These are phyloP conservation scores for Nakazawaea pomicola DNA, from an alignment of 805 yeast species.

Conservation along the genomic window DNA sequence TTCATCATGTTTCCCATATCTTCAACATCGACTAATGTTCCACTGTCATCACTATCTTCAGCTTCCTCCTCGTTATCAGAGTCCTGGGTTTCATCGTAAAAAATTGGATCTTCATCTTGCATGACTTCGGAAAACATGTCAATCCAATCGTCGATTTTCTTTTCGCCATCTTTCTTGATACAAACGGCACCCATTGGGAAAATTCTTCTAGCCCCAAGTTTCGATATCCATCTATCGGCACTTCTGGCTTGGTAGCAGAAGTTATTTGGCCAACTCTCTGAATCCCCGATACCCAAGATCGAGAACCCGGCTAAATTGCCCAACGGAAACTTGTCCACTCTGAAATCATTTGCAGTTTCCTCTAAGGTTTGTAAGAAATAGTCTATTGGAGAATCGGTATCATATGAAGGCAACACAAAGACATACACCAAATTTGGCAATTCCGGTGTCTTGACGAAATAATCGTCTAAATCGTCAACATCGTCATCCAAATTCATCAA, in stretches of 20 bases:
- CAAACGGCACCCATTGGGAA: slow-evolving; percentile 84
- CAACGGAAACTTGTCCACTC: slow-evolving; percentile 80
- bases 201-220: slow-evolving; percentile 80
- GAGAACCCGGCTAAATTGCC: slow-evolving; percentile 68
- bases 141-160: slow-evolving; percentile 62
- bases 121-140: slow-evolving; percentile 54
- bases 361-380: slow-evolving; percentile 74
- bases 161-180: slow-evolving; percentile 63
- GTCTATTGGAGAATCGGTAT: slow-evolving; percentile 88
- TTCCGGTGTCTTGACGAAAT: slow-evolving; percentile 61
- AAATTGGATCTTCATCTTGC: slow-evolving; percentile 66
- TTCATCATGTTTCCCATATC: slow-evolving; percentile 69
- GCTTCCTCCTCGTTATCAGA: slow-evolving; percentile 13
- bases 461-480: slow-evolving; percentile 78
- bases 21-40: slow-evolving; percentile 72
- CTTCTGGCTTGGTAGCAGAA: slow-evolving; percentile 82
- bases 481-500: slow-evolving; percentile 73
- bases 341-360: slow-evolving; percentile 80
- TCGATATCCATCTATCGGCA: slow-evolving; percentile 72
- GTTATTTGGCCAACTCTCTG: slow-evolving; percentile 77
- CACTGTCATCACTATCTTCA: slow-evolving; percentile 20
- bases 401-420: slow-evolving; percentile 83
- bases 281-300: slow-evolving; percentile 84
- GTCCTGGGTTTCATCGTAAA: slow-evolving; percentile 48
- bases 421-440: slow-evolving; percentile 51